These are phyloP conservation scores for Bipolaris cookei DNA, from an alignment of 2,329 filamentous ascomycete species.

Conservation along the genomic window DNA sequence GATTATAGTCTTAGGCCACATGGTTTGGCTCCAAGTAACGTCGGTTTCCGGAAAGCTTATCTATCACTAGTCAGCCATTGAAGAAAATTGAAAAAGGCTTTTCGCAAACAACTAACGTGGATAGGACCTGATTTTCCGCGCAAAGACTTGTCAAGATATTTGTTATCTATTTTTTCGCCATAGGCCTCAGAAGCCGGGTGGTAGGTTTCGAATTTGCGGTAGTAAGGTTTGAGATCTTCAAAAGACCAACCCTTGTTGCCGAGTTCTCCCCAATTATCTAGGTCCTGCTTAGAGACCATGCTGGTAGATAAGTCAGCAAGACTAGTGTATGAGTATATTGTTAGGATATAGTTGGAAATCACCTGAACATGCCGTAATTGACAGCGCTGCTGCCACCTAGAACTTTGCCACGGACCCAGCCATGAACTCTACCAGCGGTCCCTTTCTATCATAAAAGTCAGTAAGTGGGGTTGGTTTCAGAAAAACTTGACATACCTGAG, in stretches of 20 bases:
- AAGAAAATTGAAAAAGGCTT: background rate
- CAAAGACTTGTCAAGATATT: constrained; percentile 33
- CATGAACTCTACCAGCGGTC: constrained; percentile 28
- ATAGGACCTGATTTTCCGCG: constrained; percentile 36
- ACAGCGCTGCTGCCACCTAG: constrained; percentile 50
- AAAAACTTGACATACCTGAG: constrained; percentile 25
- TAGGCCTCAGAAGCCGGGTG: constrained; percentile 30
- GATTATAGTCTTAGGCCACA: constrained; percentile 37
- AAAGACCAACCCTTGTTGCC: constrained; percentile 51
- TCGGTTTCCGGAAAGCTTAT: constrained; percentile 33
- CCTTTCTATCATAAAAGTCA: constrained; percentile 30
- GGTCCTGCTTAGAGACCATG: constrained; percentile 37
- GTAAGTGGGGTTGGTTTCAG: background rate
- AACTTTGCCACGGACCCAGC: constrained; percentile 39
- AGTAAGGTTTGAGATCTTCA: constrained; percentile 44
- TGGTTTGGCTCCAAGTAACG: constrained; percentile 29
- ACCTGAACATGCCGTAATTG: constrained; percentile 42
- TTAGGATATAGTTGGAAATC: background rate
- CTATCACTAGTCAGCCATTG: constrained; percentile 16
- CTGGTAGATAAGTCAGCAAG: constrained; percentile 8
- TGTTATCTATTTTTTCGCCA: constrained; percentile 30
- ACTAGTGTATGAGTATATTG: no score
- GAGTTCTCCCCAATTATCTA: constrained; percentile 51
- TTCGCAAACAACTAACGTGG: constrained; percentile 21
- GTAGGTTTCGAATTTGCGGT: constrained; percentile 47